Evolutionary conservation across 2,329 filamentous ascomycete genomes (phyloP).

Genomic region (Aspergillus oerlinghausenensis): DNA sequence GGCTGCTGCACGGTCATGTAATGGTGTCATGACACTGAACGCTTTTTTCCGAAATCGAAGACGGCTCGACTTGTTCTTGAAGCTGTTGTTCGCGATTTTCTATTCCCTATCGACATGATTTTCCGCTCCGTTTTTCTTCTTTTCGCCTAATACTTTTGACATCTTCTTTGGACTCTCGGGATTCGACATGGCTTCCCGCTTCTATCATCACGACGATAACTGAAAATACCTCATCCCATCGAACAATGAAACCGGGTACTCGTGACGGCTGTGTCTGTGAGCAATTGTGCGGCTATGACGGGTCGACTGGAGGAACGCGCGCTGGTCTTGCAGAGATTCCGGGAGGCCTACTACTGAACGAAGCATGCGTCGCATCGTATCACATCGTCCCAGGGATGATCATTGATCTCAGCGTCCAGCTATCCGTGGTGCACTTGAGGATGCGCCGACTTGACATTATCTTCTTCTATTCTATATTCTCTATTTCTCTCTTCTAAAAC

Average conservation of each 20-base stretch:
- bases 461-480: slow-evolving; percentile 4
- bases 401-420: not conserved
- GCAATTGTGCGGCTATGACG: slow-evolving; percentile 5
- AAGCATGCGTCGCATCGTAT: too few species aligned
- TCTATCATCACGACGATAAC: not conserved
- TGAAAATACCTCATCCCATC: not conserved
- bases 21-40: slow-evolving; percentile 30
- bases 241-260: not conserved
- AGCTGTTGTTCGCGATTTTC: slow-evolving; percentile 16
- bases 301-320: slow-evolving; percentile 13
- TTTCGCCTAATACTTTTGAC: slow-evolving; percentile 17
- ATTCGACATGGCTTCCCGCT: not conserved
- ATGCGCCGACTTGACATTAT: slow-evolving; percentile 10
- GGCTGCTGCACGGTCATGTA: slow-evolving; percentile 97
- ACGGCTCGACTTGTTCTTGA: slow-evolving; percentile 20
- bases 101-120: slow-evolving; percentile 18
- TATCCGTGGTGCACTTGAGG: slow-evolving; percentile 6
- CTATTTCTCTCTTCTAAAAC: slow-evolving; percentile 18
- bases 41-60: slow-evolving; percentile 10
- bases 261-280: slow-evolving; percentile 4
- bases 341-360: slow-evolving; percentile 7
- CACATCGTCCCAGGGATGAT: not conserved
- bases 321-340: slow-evolving; percentile 20
- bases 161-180: slow-evolving; percentile 7
- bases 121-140: slow-evolving; percentile 14